These are phyloP conservation scores for Panaeolus cyanescens DNA, from an alignment of 768 basidiomycete species.

Conservation along the genomic window DNA sequence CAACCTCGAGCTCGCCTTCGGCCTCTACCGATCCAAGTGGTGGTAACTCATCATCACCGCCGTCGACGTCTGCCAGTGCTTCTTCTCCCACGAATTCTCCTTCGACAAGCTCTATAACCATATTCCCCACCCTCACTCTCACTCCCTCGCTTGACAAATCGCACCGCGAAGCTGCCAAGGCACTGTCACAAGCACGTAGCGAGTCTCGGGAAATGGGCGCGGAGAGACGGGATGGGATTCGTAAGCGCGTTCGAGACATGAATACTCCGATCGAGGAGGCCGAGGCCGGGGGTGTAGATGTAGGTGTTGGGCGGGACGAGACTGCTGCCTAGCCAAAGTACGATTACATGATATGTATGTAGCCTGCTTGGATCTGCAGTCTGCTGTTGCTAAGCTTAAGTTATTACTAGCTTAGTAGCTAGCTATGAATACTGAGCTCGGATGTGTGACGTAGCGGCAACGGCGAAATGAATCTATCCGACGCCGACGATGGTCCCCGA, in stretches of 20 bases:
- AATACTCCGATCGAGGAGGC: background rate
- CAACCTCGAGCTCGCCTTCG: constrained; percentile 15
- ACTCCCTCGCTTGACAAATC: constrained; percentile 32
- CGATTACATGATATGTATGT: too few species aligned
- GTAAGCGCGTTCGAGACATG: constrained; percentile 47
- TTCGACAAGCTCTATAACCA: constrained; percentile 21
- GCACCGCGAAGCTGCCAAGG: constrained; percentile 55
- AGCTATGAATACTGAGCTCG: too few species aligned
- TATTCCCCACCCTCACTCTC: constrained; percentile 18
- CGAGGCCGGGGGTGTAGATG: background rate
- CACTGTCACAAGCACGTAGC: constrained; percentile 57
- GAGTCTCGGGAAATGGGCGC: constrained; percentile 59
- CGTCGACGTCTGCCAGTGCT: too few species aligned
- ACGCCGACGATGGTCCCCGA: too few species aligned
- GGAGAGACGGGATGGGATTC: constrained; percentile 52
- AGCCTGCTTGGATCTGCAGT: too few species aligned
- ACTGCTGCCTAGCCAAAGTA: too few species aligned
- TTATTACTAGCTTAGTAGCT: too few species aligned
- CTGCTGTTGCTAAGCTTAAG: too few species aligned
- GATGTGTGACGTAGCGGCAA: too few species aligned
- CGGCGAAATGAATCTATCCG: too few species aligned
- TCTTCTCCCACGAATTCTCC: background rate
- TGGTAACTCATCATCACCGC: too few species aligned
- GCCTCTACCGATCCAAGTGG: background rate
- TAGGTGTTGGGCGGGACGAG: background rate